These are phyloP conservation scores for Pseudogymnoascus destructans DNA, from an alignment of 2,329 filamentous ascomycete species.

Conservation along the genomic window DNA sequence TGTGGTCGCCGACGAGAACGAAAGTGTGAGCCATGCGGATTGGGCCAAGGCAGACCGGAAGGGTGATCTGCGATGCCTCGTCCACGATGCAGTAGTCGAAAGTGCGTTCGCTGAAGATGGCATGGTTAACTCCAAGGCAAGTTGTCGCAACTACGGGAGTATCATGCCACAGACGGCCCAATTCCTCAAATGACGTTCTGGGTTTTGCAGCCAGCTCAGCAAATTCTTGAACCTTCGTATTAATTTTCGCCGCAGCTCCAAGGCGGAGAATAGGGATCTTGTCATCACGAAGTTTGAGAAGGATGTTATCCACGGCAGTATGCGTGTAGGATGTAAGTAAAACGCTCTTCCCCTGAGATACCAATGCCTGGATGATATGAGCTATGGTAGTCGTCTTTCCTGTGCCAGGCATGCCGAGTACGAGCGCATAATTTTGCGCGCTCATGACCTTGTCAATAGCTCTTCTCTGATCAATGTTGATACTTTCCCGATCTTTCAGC, in stretches of 20 bases:
- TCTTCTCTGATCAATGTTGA: slow-evolving; percentile 77
- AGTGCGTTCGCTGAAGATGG: slow-evolving; percentile 71
- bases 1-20: slow-evolving; percentile 91
- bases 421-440: slow-evolving; percentile 88
- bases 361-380: slow-evolving; percentile 84
- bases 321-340: slow-evolving; percentile 93
- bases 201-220: slow-evolving; percentile 63
- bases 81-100: slow-evolving; percentile 99
- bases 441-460: slow-evolving; percentile 94
- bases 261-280: slow-evolving; percentile 72
- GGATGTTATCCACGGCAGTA: slow-evolving; percentile 93
- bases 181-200: slow-evolving; percentile 67
- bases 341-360: slow-evolving; percentile 82
- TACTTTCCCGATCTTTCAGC: slow-evolving; percentile 46
- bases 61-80: slow-evolving; percentile 91
- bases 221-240: slow-evolving; percentile 77
- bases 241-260: slow-evolving; percentile 72
- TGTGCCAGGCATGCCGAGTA: slow-evolving; percentile 95
- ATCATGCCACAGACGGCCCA: slow-evolving; percentile 70
- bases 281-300: slow-evolving; percentile 76
- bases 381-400: slow-evolving; percentile 98
- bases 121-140: slow-evolving; percentile 82
- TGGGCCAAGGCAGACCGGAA: slow-evolving; percentile 86
- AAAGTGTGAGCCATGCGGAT: slow-evolving; percentile 89
- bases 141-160: slow-evolving; percentile 89